Conservation (phyloP, 176 grass and related monocot genomes). For the Carex littledalei region DNA sequence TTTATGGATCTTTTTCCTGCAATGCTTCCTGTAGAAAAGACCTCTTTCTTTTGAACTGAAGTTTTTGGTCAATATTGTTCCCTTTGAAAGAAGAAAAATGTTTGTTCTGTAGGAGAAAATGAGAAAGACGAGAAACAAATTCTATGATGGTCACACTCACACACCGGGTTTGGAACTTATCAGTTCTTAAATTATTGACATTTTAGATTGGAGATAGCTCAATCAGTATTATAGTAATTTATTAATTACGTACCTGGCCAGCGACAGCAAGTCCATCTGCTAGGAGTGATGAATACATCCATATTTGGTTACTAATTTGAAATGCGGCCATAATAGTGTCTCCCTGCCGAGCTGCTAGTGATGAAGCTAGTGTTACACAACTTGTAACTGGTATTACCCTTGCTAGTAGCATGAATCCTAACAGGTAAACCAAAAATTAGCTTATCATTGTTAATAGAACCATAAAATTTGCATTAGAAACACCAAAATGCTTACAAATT, state of each 20-base stretch:
- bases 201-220: neutral
- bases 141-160: too few relatives aligned
- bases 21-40: too few relatives aligned
- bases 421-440: neutral
- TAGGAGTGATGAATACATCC: slow-evolving; percentile 88
- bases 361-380: slow-evolving; percentile 87
- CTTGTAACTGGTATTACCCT: slow-evolving; percentile 94
- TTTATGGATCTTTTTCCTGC: too few relatives aligned
- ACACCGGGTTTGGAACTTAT: neutral
- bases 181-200: neutral
- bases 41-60: too few relatives aligned
- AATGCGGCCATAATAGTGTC: slow-evolving; percentile 81
- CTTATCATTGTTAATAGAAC: neutral
- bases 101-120: too few relatives aligned
- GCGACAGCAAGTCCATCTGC: slow-evolving; percentile 87
- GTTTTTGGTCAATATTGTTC: too few relatives aligned
- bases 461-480: neutral
- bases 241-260: slow-evolving; percentile 52
- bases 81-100: too few relatives aligned
- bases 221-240: neutral
- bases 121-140: too few relatives aligned
- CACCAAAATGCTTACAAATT: neutral
- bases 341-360: slow-evolving; percentile 75
- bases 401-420: slow-evolving; percentile 82
- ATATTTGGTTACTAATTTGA: slow-evolving; percentile 86